These are phyloP conservation scores for Dendrobium catenatum DNA, from an alignment of 106 monocot genomes.

Conservation along the genomic window DNA sequence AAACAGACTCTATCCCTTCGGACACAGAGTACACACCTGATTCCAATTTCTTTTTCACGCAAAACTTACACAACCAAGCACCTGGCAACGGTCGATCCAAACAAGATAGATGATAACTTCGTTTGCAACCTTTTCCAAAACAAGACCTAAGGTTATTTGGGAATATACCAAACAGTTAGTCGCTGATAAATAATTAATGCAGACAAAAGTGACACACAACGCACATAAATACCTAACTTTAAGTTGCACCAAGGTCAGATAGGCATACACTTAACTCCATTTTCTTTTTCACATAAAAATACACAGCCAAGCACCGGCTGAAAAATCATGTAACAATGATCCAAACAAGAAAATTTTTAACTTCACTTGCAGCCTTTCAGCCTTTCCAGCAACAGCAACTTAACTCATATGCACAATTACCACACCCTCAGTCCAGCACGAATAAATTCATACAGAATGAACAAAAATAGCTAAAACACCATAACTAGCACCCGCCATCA, in stretches of 20 bases:
- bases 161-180: neutral
- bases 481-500: too few species aligned
- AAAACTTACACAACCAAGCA: conserved; percentile 52
- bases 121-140: conserved; percentile 64
- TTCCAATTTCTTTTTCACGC: conserved; percentile 53
- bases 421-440: neutral
- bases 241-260: neutral
- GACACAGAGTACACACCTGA: conserved; percentile 49
- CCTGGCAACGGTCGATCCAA: conserved; percentile 49
- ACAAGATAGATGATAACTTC: conserved; percentile 70
- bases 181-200: neutral
- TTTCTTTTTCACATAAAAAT: conserved; percentile 1
- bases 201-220: neutral
- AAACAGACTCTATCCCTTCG: conserved; percentile 63
- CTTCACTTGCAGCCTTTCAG: neutral
- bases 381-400: too few species aligned
- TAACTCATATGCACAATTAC: neutral
- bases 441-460: neutral
- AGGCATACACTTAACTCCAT: too few species aligned
- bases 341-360: neutral
- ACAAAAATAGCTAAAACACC: neutral
- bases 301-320: neutral
- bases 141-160: conserved; percentile 40
- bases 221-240: neutral
- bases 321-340: neutral